Evolutionary conservation across 2,329 filamentous ascomycete species (phyloP).

Genomic region (Thelonectria discophora): DNA sequence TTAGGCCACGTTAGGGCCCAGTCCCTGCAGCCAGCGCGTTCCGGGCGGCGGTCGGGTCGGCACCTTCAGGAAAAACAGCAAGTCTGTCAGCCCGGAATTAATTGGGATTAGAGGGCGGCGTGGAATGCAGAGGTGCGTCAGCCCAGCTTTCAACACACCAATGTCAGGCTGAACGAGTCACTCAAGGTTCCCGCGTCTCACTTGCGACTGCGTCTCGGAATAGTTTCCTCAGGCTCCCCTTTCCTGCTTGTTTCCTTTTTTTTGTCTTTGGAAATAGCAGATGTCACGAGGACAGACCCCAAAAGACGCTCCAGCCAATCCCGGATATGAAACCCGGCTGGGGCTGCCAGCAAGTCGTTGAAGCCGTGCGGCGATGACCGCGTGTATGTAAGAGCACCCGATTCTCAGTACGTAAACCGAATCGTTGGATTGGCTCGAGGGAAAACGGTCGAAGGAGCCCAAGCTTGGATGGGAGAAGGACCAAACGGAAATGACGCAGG

Average conservation of each 20-base stretch:
- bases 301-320: constrained; percentile 31
- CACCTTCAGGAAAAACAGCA: neutral
- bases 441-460: constrained; percentile 19
- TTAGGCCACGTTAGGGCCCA: constrained; percentile 20
- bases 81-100: constrained; percentile 13
- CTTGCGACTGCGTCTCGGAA: neutral
- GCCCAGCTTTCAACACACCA: neutral
- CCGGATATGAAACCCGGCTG: constrained; percentile 35
- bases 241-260: constrained; percentile 12
- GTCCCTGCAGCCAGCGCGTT: constrained; percentile 25
- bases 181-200: neutral
- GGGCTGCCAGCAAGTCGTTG: constrained; percentile 22
- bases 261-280: constrained; percentile 10
- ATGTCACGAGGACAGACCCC: constrained; percentile 12
- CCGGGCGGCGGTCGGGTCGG: constrained; percentile 16
- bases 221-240: neutral
- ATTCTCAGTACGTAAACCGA: constrained; percentile 43
- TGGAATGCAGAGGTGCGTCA: neutral
- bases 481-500: constrained; percentile 2
- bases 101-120: constrained; percentile 1
- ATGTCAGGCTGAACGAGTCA: neutral
- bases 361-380: constrained; percentile 38
- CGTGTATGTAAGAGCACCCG: constrained; percentile 28
- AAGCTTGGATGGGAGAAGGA: neutral
- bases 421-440: constrained; percentile 40